Evolutionary conservation across 768 basidiomycete species (phyloP), one percentile per base, ranked within the genome.

Genomic region (Auriscalpium orientale): DNA sequence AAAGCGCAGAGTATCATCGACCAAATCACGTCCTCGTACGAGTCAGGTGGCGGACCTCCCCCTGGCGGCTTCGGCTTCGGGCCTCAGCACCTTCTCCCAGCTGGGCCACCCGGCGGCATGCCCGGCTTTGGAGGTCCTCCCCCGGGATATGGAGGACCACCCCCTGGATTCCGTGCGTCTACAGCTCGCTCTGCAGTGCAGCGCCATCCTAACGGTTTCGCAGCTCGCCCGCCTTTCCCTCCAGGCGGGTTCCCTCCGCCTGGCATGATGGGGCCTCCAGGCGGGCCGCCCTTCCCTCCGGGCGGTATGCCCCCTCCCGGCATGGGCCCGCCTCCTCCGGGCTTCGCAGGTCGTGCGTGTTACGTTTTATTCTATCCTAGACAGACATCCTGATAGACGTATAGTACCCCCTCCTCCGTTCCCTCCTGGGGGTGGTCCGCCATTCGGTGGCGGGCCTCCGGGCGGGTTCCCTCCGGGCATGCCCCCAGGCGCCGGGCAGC

Each of bases 1-100:
- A 95, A 95, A 71, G 95, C 95, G 16, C 97, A 99, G 71, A 92
- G 76, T 65, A 93, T 98, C 69, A 98, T 99, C 68, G 95, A 99
- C 80, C 91, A 95, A 71, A 98, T 99, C 71, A 95, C 93, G 38
- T 85, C 89, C 20, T 85, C 89, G 22, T 97, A 95, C 66, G 95
- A 98, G 72, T 81, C 79, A 33, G 84, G 89, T 45, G 85, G 85
- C 51, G 89, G 89, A 2, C 91, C 90, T 43, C 91, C 91, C 61
- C 89, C 89, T 11, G 90, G 90, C 51, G 90, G 91, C 4, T 92
- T 91, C 60, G 88, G 88, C 8, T 91, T 91, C 62, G 88, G 88
- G 21, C 88, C 89, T 43, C 89, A 89, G 58, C 88, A 90, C 70
- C 75, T 91, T 51, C 80, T 78, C 7, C 66, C 68, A n/a, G 60